Evolutionary conservation across 2,329 filamentous ascomycete species (phyloP), one percentile per base, ranked within the genome.

Genomic region (Colletotrichum sp.): DNA sequence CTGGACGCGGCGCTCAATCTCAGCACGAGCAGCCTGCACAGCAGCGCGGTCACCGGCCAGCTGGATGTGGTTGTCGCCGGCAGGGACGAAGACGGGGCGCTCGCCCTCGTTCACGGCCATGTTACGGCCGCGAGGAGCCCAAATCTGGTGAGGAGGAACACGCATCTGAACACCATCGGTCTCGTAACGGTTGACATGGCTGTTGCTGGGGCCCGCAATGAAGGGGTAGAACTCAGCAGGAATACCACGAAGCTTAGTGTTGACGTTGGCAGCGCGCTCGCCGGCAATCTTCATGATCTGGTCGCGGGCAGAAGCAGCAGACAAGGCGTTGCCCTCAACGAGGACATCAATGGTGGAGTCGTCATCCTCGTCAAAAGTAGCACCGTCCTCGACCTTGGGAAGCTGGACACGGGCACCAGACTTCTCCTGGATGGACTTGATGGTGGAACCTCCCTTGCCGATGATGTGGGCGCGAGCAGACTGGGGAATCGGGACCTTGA

Each of bases 161-260:
- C 95, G 92, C 78, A 99, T 90, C 82, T 95, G 93, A 44, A 98
- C 89, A 77, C 95, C 95, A 77, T 93, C 94, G 77, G 91, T 91
- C 84, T 96, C 94, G 69, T 98, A 89, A 49, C 90, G 90, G 78
- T 91, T 89, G 71, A 95, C 86, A 67, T 92, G 88, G 63, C 90
- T 88, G 82, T 96, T 95, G 83, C 94, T 91, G 12, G 93, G 92
- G 65, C 96, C 96, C 28, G 95, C 94, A 84, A 99, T 93, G 88
- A 99, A 99, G 69, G 96, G 96, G 86, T 97, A 99, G 85, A 97
- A 98, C 83, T 98, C 96, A 30, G 95, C 92, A 9, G 97, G 96
- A 76, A 99, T 94, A 65, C 93, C 93, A 84, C 93, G 95, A 79
- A 99, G 86, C 80, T 95, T 95, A 73, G 95, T 90, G 86, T 92